Conservation (phyloP, 805 yeast genomes). For the Saccharomycopsis oosterbeekiorum region DNA sequence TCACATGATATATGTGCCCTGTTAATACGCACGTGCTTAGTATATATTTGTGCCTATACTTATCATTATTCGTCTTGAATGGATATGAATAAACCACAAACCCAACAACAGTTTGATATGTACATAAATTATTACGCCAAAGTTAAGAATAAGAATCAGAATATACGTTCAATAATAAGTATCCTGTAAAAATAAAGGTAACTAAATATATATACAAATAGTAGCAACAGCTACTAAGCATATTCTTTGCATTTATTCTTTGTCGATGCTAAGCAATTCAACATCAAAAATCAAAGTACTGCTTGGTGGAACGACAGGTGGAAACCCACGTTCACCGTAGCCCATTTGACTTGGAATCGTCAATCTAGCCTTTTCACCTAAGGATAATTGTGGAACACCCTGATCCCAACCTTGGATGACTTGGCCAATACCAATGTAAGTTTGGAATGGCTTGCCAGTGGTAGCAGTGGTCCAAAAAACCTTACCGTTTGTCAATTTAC, state of each 20-base stretch:
- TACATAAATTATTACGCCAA: too few relatives aligned
- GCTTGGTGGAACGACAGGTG: slow-evolving; percentile 93
- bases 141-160: too few relatives aligned
- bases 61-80: too few relatives aligned
- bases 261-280: slow-evolving; percentile 35
- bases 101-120: too few relatives aligned
- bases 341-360: slow-evolving; percentile 92
- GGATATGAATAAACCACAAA: too few relatives aligned
- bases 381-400: slow-evolving; percentile 83
- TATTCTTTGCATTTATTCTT: not conserved
- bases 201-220: slow-evolving; percentile 21
- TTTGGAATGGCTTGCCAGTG: slow-evolving; percentile 92
- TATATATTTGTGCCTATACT: too few relatives aligned
- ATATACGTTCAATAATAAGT: too few relatives aligned
- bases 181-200: not conserved
- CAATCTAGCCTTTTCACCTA: slow-evolving; percentile 87
- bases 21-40: not conserved
- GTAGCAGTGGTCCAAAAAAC: slow-evolving; percentile 93
- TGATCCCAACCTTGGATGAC: slow-evolving; percentile 97
- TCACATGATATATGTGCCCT: not conserved
- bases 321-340: slow-evolving; percentile 92
- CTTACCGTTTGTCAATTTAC: slow-evolving; percentile 91
- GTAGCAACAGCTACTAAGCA: slow-evolving; percentile 25
- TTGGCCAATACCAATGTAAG: slow-evolving; percentile 93
- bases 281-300: slow-evolving; percentile 86